Conservation (phyloP, 73 alveolate species). For the Symbiodinium pilosum region DNA sequence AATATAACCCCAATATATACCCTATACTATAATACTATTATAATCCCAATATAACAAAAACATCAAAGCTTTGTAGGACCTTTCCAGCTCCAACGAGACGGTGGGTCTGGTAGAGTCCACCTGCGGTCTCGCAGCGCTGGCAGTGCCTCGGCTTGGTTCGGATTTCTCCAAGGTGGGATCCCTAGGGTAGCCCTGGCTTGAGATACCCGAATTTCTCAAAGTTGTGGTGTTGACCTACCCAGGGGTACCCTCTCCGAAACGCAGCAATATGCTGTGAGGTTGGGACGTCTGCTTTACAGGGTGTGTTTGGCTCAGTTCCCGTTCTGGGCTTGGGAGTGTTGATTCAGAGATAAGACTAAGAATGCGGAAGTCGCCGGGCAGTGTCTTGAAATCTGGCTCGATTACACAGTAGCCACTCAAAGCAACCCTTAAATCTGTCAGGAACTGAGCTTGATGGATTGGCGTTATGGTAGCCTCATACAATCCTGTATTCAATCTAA, state of each 20-base stretch:
- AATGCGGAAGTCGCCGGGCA: background rate
- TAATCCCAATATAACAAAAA: background rate
- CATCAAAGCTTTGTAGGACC: background rate
- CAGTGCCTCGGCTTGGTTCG: slow-evolving; percentile 52
- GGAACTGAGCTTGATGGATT: no score
- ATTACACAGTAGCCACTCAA: background rate
- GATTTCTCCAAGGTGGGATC: no score
- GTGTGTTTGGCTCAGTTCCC: background rate
- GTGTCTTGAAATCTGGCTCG: background rate
- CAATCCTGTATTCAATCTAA: no score
- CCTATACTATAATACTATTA: background rate
- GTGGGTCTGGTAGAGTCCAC: slow-evolving; percentile 57
- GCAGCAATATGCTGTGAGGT: background rate
- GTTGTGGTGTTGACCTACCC: no score
- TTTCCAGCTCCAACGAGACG: slow-evolving; percentile 40
- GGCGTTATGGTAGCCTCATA: no score
- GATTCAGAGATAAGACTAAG: background rate
- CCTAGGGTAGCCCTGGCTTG: no score
- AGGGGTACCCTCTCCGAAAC: background rate
- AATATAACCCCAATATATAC: no score
- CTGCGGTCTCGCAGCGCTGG: slow-evolving; percentile 65
- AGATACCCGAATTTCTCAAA: no score
- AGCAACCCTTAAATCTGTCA: background rate
- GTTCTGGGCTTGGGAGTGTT: background rate
- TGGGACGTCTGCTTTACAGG: background rate